phyloP scores from a whole-genome alignment of 768 basidiomycete genomes.

The Leccinum arenicola region DNA sequence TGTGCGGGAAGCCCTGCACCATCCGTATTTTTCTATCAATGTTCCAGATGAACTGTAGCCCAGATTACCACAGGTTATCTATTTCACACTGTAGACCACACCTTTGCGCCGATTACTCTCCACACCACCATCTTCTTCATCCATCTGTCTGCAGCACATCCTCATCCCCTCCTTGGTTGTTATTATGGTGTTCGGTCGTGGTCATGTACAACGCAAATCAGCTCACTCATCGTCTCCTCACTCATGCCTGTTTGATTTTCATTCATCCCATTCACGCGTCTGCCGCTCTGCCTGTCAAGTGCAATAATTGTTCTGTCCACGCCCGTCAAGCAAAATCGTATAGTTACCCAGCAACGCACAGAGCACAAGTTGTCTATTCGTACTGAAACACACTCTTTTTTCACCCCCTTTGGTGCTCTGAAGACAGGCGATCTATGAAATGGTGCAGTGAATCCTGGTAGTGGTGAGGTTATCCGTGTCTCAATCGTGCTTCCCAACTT shows the following conservation, averaged over 20 bases:
- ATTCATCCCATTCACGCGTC: slow-evolving; percentile 15
- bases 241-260: slow-evolving; percentile 29
- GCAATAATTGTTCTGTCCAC: slow-evolving; percentile 29
- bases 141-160: slow-evolving; percentile 24
- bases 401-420: slow-evolving; percentile 11
- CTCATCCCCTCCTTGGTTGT: slow-evolving; percentile 29
- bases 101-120: slow-evolving; percentile 22
- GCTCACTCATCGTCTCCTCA: slow-evolving; percentile 27
- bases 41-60: slow-evolving; percentile 67
- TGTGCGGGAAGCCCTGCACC: slow-evolving; percentile 83
- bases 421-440: slow-evolving; percentile 1
- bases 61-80: slow-evolving; percentile 33
- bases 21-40: slow-evolving; percentile 77
- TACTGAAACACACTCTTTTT: slow-evolving; percentile 23
- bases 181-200: slow-evolving; percentile 37
- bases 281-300: slow-evolving; percentile 25
- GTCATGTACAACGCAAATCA: slow-evolving; percentile 36
- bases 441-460: neutral
- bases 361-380: slow-evolving; percentile 13
- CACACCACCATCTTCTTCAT: slow-evolving; percentile 21
- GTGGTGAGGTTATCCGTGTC: slow-evolving; percentile 12
- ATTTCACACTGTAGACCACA: slow-evolving; percentile 34
- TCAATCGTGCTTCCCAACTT: neutral
- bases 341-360: slow-evolving; percentile 21
- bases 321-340: slow-evolving; percentile 31